Evolutionary conservation across 2,329 filamentous ascomycete genomes (phyloP), one percentile per base, ranked within the genome.

Genomic region (Clonostachys solani): DNA sequence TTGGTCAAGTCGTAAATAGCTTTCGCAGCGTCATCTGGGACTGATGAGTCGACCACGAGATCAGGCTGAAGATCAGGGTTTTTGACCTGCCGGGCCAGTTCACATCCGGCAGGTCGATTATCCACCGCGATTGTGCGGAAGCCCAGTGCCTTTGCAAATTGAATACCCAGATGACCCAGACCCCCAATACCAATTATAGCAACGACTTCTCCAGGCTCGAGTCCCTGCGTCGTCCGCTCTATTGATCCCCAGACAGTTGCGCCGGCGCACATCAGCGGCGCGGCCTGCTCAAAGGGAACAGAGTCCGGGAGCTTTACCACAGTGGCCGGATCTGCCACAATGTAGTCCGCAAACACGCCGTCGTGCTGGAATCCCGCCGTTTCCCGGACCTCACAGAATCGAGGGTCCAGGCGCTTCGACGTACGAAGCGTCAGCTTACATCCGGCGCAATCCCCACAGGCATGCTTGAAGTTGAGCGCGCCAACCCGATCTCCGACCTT

Each of bases 191-290:
- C 64, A 6, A 67, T 51, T 13, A 67, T 57, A 7, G 59, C 62
- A 1, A 67, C 55, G 1, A 54, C 52, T 1, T 56, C 56, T 9
- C 58, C 61, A 0, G 50, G 44, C 4, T 45, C 44, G 2, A 65
- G 47, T 3, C 50, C 50, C 6, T 48, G 43, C 2, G 59, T 64
- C 4, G 58, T 63, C 38, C 55, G 58, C 45, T 64, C 60, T 3
- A 66, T 49, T 1, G 63, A 57, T 12, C 59, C 60, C 62, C 62
- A 65, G 29, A 65, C 58, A 9, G 62, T 66, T 16, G 62, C 61
- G 9, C 64, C 63, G 15, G 64, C 64, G 42, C 64, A 66, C 62
- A 65, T 66, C 16, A 67, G 50, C 12, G 64, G 64, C 8, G 64
- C 64, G 2, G 64, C 64, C 50, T 67, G 64, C 16, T 61, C 58